phyloP scores from a whole-genome alignment of 805 yeast species.

The Soucietia sequanensis region DNA sequence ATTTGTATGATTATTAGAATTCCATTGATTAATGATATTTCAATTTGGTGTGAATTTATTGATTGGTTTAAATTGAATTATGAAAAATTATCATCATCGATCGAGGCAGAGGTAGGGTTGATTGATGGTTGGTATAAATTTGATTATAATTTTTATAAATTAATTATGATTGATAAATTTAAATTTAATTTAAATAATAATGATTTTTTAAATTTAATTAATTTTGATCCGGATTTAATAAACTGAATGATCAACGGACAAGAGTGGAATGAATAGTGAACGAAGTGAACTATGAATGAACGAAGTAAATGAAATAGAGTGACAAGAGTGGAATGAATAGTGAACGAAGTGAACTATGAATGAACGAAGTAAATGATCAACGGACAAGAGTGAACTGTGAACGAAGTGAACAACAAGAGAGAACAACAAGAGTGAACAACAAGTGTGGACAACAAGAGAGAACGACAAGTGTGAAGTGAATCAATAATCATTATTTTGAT shows the following conservation, averaged over 20 bases:
- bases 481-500: too few species aligned
- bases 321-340: too few species aligned
- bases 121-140: not conserved
- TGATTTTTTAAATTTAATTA: too few species aligned
- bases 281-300: not conserved
- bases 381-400: too few species aligned
- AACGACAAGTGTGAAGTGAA: too few species aligned
- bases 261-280: not conserved
- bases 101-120: not conserved
- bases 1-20: constrained; percentile 1
- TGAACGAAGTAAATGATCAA: not conserved
- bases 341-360: not conserved
- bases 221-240: too few species aligned
- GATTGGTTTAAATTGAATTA: constrained; percentile 2
- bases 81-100: not conserved
- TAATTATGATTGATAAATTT: constrained; percentile 1
- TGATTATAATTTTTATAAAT: constrained; percentile 1
- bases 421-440: too few species aligned
- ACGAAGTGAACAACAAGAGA: not conserved
- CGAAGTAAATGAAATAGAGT: too few species aligned
- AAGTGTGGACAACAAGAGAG: too few species aligned
- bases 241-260: too few species aligned
- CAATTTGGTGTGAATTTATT: constrained; percentile 1
- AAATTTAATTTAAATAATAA: not conserved
- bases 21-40: constrained; percentile 2